These are phyloP conservation scores for Vicia villosa DNA, from an alignment of 306 rosid species.

Conservation along the genomic window DNA sequence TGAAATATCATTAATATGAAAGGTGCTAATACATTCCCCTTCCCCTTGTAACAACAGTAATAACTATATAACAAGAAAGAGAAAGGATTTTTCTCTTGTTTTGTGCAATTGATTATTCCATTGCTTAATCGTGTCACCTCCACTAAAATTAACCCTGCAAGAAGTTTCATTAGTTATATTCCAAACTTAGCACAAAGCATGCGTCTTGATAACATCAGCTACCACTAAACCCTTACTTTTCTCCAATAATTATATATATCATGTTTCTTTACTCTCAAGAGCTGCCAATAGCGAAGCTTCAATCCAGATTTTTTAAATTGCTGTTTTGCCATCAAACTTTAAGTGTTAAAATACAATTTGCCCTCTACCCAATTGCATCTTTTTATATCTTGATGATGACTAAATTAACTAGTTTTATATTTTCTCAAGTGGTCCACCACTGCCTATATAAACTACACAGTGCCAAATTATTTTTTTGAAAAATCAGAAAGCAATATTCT, in stretches of 20 bases:
- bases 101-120: background rate
- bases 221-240: slow-evolving; percentile 34
- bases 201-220: slow-evolving; percentile 49
- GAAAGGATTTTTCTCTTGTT: background rate
- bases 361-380: slow-evolving; percentile 11
- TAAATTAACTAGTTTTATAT: slow-evolving; percentile 4
- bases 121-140: background rate
- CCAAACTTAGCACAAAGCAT: slow-evolving; percentile 21
- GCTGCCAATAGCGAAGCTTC: slow-evolving; percentile 7
- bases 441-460: background rate
- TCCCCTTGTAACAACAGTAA: background rate
- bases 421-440: slow-evolving; percentile 43
- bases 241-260: background rate
- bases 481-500: no score
- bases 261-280: background rate
- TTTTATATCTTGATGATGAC: slow-evolving; percentile 25
- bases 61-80: background rate
- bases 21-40: no score
- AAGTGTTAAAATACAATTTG: slow-evolving; percentile 12
- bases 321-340: slow-evolving; percentile 8
- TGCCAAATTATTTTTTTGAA: background rate
- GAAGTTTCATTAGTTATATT: background rate
- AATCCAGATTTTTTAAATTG: background rate
- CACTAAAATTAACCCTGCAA: background rate
- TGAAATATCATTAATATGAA: no score